phyloP scores from a whole-genome alignment of 768 basidiomycete species.

The Roridomyces roridus region DNA sequence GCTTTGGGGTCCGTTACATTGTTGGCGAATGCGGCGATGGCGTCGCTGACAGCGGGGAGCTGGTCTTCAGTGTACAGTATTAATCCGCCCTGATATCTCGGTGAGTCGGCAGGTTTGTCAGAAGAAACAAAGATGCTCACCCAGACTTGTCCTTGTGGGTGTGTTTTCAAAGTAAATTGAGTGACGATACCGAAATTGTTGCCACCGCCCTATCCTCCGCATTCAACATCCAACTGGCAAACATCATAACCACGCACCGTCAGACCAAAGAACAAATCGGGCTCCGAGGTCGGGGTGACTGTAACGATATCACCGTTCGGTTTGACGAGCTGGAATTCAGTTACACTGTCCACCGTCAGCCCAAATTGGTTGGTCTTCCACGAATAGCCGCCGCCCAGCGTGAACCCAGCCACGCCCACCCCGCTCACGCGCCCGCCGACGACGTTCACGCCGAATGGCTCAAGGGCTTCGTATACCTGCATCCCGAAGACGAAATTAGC shows the following conservation, averaged over 20 bases:
- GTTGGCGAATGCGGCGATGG: constrained; percentile 35
- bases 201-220: constrained; percentile 50
- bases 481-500: too few species aligned
- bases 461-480: constrained; percentile 48
- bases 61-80: constrained; percentile 21
- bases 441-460: constrained; percentile 37
- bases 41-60: constrained; percentile 17
- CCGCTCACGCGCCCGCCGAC: constrained; percentile 32
- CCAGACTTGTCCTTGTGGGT: constrained; percentile 51
- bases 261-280: constrained; percentile 51
- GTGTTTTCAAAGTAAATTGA: constrained; percentile 44
- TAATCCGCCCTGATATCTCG: constrained; percentile 50
- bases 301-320: too few species aligned
- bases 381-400: constrained; percentile 53
- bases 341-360: constrained; percentile 45
- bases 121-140: constrained; percentile 39
- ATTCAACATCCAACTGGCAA: neutral
- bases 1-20: constrained; percentile 43
- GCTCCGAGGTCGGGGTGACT: constrained; percentile 29
- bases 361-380: constrained; percentile 52
- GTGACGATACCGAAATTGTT: constrained; percentile 59
- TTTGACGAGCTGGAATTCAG: constrained; percentile 45
- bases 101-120: too few species aligned
- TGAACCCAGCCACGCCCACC: constrained; percentile 49
- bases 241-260: neutral